phyloP scores from a whole-genome alignment of 257 asterid species.

The Penstemon newberryi region DNA sequence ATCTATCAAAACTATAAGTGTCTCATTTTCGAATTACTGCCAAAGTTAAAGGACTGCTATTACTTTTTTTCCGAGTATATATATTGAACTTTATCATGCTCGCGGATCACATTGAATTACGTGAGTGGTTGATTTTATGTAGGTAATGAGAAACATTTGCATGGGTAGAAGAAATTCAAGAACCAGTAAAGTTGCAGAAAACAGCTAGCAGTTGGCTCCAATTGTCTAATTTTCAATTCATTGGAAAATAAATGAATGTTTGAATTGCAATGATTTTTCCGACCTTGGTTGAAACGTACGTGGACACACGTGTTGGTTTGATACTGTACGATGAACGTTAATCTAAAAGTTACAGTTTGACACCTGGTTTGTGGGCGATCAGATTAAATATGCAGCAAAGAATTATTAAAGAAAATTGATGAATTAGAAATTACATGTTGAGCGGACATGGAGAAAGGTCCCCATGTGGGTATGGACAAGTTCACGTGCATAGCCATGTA shows the following conservation, averaged over 20 bases:
- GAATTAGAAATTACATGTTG: background rate
- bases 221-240: background rate
- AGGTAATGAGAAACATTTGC: constrained; percentile 32
- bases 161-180: constrained; percentile 14
- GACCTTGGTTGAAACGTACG: constrained; percentile 23
- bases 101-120: background rate
- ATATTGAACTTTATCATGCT: too few relatives aligned
- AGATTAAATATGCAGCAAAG: constrained; percentile 3
- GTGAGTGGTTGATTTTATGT: constrained; percentile 6
- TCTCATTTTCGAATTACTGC: too few relatives aligned
- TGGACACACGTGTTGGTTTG: constrained; percentile 50
- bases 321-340: constrained; percentile 33
- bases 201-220: background rate
- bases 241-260: too few relatives aligned
- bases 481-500: constrained; percentile 54
- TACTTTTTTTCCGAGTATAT: too few relatives aligned
- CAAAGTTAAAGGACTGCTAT: too few relatives aligned
- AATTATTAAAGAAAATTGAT: too few relatives aligned
- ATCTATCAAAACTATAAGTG: too few relatives aligned
- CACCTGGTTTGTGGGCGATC: constrained; percentile 36
- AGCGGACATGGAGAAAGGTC: background rate
- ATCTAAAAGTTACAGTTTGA: constrained; percentile 36
- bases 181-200: background rate
- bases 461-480: constrained; percentile 56
- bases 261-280: constrained; percentile 13